phyloP scores from a whole-genome alignment of 441 rosid species.

The Pelargonium australe region DNA sequence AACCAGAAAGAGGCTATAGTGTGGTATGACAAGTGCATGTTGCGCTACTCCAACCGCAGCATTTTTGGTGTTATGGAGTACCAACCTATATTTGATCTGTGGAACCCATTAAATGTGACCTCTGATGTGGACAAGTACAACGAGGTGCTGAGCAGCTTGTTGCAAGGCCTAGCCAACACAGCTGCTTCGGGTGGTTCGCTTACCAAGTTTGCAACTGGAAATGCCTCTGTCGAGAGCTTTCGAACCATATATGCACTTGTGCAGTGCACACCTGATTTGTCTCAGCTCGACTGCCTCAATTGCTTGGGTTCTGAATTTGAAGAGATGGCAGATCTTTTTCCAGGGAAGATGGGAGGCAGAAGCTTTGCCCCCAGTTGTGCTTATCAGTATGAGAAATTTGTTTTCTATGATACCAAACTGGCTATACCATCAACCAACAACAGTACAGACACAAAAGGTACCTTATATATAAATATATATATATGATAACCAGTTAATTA shows the following conservation, averaged over 20 bases:
- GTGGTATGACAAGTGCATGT: constrained; percentile 33
- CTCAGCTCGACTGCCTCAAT: constrained; percentile 29
- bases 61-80: constrained; percentile 19
- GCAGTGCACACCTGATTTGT: constrained; percentile 50
- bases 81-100: neutral
- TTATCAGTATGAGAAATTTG: constrained; percentile 29
- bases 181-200: constrained; percentile 33
- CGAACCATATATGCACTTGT: constrained; percentile 36
- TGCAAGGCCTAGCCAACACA: constrained; percentile 19
- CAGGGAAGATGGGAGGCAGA: constrained; percentile 29
- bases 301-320: constrained; percentile 29
- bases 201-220: constrained; percentile 37
- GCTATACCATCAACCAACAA: constrained; percentile 5
- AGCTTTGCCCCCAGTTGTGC: constrained; percentile 33
- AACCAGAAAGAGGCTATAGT: constrained; percentile 26
- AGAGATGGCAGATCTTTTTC: constrained; percentile 27
- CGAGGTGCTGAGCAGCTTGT: constrained; percentile 24
- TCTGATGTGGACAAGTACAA: constrained; percentile 29
- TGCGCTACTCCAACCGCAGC: constrained; percentile 37
- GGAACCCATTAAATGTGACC: constrained; percentile 17
- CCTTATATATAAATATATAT: neutral
- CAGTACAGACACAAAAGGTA: neutral
- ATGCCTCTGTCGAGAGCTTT: constrained; percentile 22
- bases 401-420: constrained; percentile 12
- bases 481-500: neutral